Evolutionary conservation across 768 basidiomycete species (phyloP), one percentile per base, ranked within the genome.

Genomic region (Coprinopsis strossmayeri): DNA sequence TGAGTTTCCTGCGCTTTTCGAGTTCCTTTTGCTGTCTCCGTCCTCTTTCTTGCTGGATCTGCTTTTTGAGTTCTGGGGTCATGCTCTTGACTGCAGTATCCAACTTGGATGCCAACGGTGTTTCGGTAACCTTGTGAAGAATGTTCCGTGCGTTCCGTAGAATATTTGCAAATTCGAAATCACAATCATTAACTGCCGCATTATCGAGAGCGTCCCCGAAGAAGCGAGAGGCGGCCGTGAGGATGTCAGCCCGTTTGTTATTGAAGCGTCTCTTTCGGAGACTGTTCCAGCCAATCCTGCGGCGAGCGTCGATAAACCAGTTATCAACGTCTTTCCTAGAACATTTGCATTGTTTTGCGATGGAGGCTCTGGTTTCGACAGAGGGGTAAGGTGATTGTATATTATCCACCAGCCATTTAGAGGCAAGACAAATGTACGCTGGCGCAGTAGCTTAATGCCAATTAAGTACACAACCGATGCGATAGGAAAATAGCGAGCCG

Each of bases 311-410:
- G 17, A 67, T 53, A 26, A 80, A 81, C 79, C 79, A 80, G 0
- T 57, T 53, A 32, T 71, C 69, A 35, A 81, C 45, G 0, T 67
- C 64, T 35, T 56, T 64, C 2, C 61, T 1, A 0, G 54, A 52
- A 21, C 27, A 62, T 0, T 58, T 53, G 0, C 69, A 57, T 3
- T 57, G 42, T 0, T 11, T 47, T 1, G 69, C 53, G 34, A 79
- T 58, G 0, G 41, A 18, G 0, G 44, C 35, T 20, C 69, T 69
- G 17, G 60, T 46, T 12, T 60, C 57, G 13, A 50, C 64, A 0
- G 67, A 54, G 0, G 80, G 80, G 48, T 81, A 81, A 0, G 80
- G 80, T 50, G 78, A 69, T 38, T 76, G 70, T 0, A 81, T 44
- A 38, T 81, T 72, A 0, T 57, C 37, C 1, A 75, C 18, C 1